These are phyloP conservation scores for Microcera coccophila DNA, from an alignment of 2,329 filamentous ascomycete species.

Conservation along the genomic window DNA sequence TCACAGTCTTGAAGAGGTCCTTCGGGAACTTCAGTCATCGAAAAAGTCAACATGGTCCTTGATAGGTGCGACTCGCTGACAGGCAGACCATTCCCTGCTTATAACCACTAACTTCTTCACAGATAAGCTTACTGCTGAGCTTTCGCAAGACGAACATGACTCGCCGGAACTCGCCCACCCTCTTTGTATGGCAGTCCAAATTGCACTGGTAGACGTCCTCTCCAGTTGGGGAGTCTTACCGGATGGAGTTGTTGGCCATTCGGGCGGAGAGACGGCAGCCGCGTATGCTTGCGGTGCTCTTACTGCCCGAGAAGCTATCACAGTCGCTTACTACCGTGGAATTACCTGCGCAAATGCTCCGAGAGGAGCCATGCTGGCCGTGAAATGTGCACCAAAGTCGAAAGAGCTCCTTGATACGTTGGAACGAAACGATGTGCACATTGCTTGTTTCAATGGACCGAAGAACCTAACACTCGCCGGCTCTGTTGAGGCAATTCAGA, in stretches of 20 bases:
- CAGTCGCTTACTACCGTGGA: slow-evolving; percentile 39
- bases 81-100: not conserved
- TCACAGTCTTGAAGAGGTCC: slow-evolving; percentile 11
- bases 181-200: slow-evolving; percentile 41
- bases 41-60: slow-evolving; percentile 11
- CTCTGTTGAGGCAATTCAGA: slow-evolving; percentile 16
- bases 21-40: slow-evolving; percentile 11
- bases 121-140: slow-evolving; percentile 17
- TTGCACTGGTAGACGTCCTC: slow-evolving; percentile 41
- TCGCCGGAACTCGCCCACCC: slow-evolving; percentile 40
- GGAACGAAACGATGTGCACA: slow-evolving; percentile 18
- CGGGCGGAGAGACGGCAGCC: slow-evolving; percentile 42
- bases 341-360: slow-evolving; percentile 21
- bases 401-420: slow-evolving; percentile 17
- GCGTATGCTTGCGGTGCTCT: slow-evolving; percentile 40
- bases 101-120: slow-evolving; percentile 2
- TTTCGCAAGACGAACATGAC: slow-evolving; percentile 20
- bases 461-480: slow-evolving; percentile 21
- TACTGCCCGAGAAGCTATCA: slow-evolving; percentile 34
- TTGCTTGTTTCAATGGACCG: slow-evolving; percentile 22
- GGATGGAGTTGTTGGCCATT: slow-evolving; percentile 39
- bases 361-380: slow-evolving; percentile 16
- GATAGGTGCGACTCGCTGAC: slow-evolving; percentile 3
- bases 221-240: slow-evolving; percentile 29
- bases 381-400: slow-evolving; percentile 14